Conservation (phyloP, 2,329 filamentous ascomycete genomes). For the Coniochaeta sp. region DNA sequence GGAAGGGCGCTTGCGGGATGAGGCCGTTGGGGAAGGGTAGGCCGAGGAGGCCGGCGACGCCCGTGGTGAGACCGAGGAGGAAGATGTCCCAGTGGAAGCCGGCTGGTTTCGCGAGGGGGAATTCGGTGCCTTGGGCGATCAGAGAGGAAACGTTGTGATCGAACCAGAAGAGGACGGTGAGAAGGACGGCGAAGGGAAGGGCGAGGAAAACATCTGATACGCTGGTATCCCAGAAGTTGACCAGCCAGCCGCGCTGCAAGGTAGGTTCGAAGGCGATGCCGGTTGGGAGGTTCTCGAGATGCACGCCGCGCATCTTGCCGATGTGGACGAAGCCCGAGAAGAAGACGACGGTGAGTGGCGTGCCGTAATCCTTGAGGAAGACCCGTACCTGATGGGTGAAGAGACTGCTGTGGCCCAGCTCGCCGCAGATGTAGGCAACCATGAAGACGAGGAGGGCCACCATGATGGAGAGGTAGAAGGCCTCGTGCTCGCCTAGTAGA, state of each 20-base stretch:
- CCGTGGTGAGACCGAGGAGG: constrained; percentile 70
- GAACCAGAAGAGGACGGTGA: constrained; percentile 84
- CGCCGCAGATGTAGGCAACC: constrained; percentile 65
- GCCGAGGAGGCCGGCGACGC: constrained; percentile 66
- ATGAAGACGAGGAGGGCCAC: constrained; percentile 72
- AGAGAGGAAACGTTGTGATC: constrained; percentile 84
- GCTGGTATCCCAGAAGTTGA: constrained; percentile 72
- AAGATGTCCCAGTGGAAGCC: constrained; percentile 85
- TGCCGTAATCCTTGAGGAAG: constrained; percentile 86
- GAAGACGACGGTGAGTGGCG: constrained; percentile 74
- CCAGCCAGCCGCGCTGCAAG: constrained; percentile 63
- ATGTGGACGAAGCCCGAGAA: constrained; percentile 87
- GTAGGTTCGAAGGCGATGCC: constrained; percentile 75
- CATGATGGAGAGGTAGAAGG: constrained; percentile 73
- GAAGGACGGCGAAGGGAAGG: constrained; percentile 75
- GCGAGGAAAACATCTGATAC: constrained; percentile 72
- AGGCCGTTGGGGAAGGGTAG: constrained; percentile 77
- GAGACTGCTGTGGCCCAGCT: constrained; percentile 61
- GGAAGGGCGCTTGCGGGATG: constrained; percentile 77
- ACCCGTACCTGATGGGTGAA: constrained; percentile 70
- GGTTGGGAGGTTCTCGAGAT: constrained; percentile 66
- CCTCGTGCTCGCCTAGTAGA: constrained; percentile 57
- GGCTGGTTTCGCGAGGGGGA: constrained; percentile 70
- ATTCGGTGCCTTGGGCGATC: constrained; percentile 77
- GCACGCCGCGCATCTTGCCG: constrained; percentile 67